Base-by-base conservation (phyloP, 805 yeast genomes). In the Metschnikowia koreensis region DNA sequence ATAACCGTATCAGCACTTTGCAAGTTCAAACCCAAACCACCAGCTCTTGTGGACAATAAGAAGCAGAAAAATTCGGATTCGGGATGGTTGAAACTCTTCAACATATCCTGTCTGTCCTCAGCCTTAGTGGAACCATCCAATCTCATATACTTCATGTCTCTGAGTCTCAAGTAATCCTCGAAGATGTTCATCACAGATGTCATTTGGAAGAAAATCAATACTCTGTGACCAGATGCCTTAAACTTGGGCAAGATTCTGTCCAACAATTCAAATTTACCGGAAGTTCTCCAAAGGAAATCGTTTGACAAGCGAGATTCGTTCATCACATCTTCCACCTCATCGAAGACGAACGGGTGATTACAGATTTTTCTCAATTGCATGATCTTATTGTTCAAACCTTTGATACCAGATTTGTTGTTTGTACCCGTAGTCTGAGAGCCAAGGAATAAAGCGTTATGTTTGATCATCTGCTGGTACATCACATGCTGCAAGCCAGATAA, bases 1-100 rank as follows among this genome's bases (percentile, higher is more conserved):
- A 88, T 83, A 52, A 88, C 96, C 0, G 96, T 88, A 66, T 88
- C 96, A 3, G 96, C 96, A 27, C 92, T 87, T 72, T 88, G 96
- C 66, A 88, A 81, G 68, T 88, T 88, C 63, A 88, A 77, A 64
- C 96, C 96, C 61, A 88, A 80, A 58, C 96, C 96, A 79, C 96
- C 96, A 48, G 96, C 96, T 76, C 96, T 83, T 0, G 96, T 88
- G 0, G 93, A 86, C 53, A 88, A 72, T 53, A 88, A 71, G 74
- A 88, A 88, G 57, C 89, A 84, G 69, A 88, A 88, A 63, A 85
- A 87, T 3, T 85, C 90, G 8, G 93, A 86, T 60, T 81, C 66
- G 3, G 89, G 89, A 11, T 86, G 88, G 67, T 88, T 88, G 69
- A 88, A 88, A 9, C 71, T 77, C 60, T 86, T 86, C 66, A 88